Percentiles rank a stretch among this genome's conserved stretches.
These are phyloP conservation scores for Ananas comosus DNA, from an alignment of 176 grass and related monocot species.

Conservation along the genomic window DNA sequence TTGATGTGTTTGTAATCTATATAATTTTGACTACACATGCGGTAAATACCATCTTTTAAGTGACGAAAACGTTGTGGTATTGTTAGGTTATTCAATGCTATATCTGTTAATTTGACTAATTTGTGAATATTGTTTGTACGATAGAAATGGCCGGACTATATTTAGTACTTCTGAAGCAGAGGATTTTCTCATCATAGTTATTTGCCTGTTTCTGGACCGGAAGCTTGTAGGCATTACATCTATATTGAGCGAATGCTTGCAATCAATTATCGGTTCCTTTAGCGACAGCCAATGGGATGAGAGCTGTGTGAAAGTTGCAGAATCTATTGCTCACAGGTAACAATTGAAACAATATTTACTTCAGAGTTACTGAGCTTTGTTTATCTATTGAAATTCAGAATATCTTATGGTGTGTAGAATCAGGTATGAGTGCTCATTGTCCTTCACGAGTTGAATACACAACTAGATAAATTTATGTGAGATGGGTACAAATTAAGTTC, in stretches of 20 bases:
- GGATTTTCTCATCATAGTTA: constrained; percentile 59
- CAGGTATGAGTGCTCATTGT: background rate
- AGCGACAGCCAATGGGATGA: constrained; percentile 52
- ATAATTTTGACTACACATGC: background rate
- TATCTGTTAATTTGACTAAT: constrained; percentile 2
- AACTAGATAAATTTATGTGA: no score
- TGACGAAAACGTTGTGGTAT: no score
- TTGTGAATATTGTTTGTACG: constrained; percentile 17
- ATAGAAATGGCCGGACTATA: constrained; percentile 45
- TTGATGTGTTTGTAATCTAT: background rate
- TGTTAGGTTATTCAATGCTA: background rate
- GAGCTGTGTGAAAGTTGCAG: constrained; percentile 46
- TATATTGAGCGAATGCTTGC: constrained; percentile 52
- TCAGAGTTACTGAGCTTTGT: background rate
- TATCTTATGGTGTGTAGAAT: background rate
- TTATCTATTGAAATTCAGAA: background rate
- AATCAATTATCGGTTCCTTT: constrained; percentile 60
- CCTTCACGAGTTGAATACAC: no score
- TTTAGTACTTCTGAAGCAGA: constrained; percentile 63
- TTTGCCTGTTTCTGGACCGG: constrained; percentile 63
- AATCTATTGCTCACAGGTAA: constrained; percentile 55
- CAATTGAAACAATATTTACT: background rate
- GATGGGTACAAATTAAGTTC: no score
- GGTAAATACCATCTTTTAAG: no score
- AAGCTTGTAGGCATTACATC: constrained; percentile 48